Evolutionary conservation across 805 yeast species (phyloP).

Genomic region (Yamadazyma laniorum): DNA sequence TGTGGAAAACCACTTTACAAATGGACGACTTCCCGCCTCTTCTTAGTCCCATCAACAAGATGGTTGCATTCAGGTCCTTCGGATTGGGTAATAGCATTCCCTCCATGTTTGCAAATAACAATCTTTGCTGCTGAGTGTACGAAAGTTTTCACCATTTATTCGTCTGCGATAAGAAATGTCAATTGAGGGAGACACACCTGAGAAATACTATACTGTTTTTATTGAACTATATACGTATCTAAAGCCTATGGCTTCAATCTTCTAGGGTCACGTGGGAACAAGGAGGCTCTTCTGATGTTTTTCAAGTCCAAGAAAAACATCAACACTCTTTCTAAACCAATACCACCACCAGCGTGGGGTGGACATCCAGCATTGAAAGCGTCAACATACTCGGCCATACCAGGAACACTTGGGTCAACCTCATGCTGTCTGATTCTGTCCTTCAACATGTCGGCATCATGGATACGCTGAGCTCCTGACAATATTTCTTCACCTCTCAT

Average conservation of each 20-base stretch:
- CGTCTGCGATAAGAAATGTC: conserved; percentile 2
- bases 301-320: conserved; percentile 97
- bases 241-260: conserved; percentile 76
- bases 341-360: conserved; percentile 99
- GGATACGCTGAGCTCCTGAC: conserved; percentile 99
- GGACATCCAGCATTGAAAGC: conserved; percentile 95
- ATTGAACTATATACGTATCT: not conserved
- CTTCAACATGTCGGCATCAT: conserved; percentile 79
- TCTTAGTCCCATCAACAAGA: conserved; percentile 84
- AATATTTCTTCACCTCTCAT: conserved; percentile 99
- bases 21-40: conserved; percentile 93
- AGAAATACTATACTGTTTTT: too few species aligned
- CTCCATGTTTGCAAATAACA: conserved; percentile 15
- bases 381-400: conserved; percentile 86
- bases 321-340: conserved; percentile 96
- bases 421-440: conserved; percentile 83
- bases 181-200: too few species aligned
- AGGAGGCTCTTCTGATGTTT: conserved; percentile 96
- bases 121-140: too few species aligned
- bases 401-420: conserved; percentile 76
- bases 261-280: conserved; percentile 98
- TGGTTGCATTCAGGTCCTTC: conserved; percentile 69
- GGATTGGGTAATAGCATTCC: conserved; percentile 25
- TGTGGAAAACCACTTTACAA: conserved; percentile 92
- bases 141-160: too few species aligned